Evolutionary conservation across 768 basidiomycete species (phyloP), one percentile per base, ranked within the genome.

Genomic region (Agrocybe pediades): DNA sequence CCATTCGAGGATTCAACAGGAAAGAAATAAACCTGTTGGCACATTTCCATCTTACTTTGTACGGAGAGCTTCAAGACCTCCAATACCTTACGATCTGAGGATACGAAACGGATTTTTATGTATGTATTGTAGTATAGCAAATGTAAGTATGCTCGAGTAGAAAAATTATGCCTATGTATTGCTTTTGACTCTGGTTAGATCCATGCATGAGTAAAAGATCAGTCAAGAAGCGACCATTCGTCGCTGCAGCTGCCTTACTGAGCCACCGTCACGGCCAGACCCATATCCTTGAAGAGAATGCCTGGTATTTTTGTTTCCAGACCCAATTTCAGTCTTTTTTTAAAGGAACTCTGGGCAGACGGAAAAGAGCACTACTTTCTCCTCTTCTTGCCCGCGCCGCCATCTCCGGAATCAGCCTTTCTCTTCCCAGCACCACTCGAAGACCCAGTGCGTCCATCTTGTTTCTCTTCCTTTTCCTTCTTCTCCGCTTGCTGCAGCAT

Each of bases 1-100:
- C 55, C 55, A 24, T 56, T 56, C 17, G 55, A 56, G 16, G 55
- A 52, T 26, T 19, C 23, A 2, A 21, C 23, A 9, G 46, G 36
- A 40, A 50, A 50, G 49, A 51, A 58, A 47, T 39, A 55, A 36
- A 20, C 9, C 6, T 36, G n/a, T 13, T 3, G 3, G 33, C 29
- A 36, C n/a, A 4, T 36, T 11, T 3, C 13, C 33, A 36, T n/a
- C 11, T 36, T n/a, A 36, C 13, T 3, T 13, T 6, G 13, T 36
- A 36, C n/a, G 4, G 33, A 36, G 33, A 6, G 3, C 13, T 15
- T 36, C 33, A 15, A 13, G 33, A 30, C n/a, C n/a, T 36, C 11
- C n/a, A n/a, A 36, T n/a, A 13, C 3, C 33, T 36, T n/a, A 36
- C 33, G 33, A n/a, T 15, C 33, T 36, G 4, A 15, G 4, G 11